Base-by-base conservation (phyloP, 129 eudicot species). In the Gnaphalium uliginosum region DNA sequence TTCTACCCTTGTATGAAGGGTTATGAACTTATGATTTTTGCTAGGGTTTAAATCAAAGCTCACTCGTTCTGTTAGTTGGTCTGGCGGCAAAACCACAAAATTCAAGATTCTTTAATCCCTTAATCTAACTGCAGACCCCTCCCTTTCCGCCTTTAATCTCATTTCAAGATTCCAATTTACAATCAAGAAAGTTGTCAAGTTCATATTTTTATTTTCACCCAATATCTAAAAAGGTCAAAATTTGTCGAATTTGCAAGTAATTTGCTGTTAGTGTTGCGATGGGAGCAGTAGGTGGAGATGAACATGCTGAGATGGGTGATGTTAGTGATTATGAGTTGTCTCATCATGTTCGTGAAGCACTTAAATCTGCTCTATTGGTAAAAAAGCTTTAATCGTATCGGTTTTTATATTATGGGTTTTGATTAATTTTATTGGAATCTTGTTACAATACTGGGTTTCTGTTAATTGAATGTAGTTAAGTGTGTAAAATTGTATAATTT, bases 281-380 rank as follows among this genome's bases (percentile, higher is more conserved):
- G 53, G 53, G 80, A 30, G 73, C 68, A 10, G 68, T 54, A n/a
- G 75, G 59, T 56, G 61, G 25, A 24, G 75, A 68, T 41, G 81
- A 37, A 43, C 57, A 61, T 53, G 74, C 15, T 71, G 74, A 63
- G 30, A 71, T 78, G 76, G 81, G 39, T 14, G 82, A 54, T 39
- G 70, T 79, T 18, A 73, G 48, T 58, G 83, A 79, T 66, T 79
- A 66, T 66, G 83, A 73, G 32, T 4, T 73, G 74, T 35, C 79
- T 66, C 69, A 73, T 54, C 66, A 66, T 73, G 63, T 73, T 73
- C 83, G 83, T 66, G 30, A 73, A 73, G 79, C 83, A 24, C 83
- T 79, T 26, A 66, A 79, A 66, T 41, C 74, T 56, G 83, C 57
- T 46, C 21, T 66, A 18, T 6, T 27, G 74, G 83, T 79, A 65